phyloP scores from a whole-genome alignment of 805 yeast genomes.

The Sungouiozyma ichnusensis region DNA sequence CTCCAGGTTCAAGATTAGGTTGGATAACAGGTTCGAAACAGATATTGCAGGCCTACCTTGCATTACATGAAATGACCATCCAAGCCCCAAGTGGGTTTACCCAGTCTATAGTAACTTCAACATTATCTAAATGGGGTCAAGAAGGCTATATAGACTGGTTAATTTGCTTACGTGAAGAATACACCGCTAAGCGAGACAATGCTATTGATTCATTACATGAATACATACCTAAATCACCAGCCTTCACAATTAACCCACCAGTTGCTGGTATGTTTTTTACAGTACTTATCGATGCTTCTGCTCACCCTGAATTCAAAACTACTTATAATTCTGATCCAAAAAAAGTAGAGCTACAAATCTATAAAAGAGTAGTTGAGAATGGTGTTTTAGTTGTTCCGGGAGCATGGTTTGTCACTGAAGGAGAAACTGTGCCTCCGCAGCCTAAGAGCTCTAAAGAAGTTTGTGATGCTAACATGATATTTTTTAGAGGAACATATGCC shows the following conservation, averaged over 20 bases:
- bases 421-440: constrained; percentile 51
- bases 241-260: constrained; percentile 42
- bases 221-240: constrained; percentile 31
- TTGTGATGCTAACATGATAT: constrained; percentile 38
- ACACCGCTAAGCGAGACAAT: constrained; percentile 79
- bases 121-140: constrained; percentile 84
- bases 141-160: constrained; percentile 83
- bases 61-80: constrained; percentile 70
- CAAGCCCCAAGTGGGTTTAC: constrained; percentile 79
- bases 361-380: constrained; percentile 45
- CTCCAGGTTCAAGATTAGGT: constrained; percentile 84
- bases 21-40: constrained; percentile 72
- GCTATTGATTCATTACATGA: constrained; percentile 66
- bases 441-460: constrained; percentile 33
- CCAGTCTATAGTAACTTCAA: constrained; percentile 56
- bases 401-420: constrained; percentile 60
- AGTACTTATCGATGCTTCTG: constrained; percentile 58
- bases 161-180: constrained; percentile 69
- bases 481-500: constrained; percentile 83
- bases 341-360: constrained; percentile 54
- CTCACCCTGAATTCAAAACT: constrained; percentile 63
- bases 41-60: constrained; percentile 53
- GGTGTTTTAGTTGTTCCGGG: constrained; percentile 77
- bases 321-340: constrained; percentile 48
- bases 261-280: constrained; percentile 86